Evolutionary conservation across 495 filamentous ascomycete species (phyloP), one percentile per base, ranked within the genome.

Genomic region (Talaromyces thailandensis): DNA sequence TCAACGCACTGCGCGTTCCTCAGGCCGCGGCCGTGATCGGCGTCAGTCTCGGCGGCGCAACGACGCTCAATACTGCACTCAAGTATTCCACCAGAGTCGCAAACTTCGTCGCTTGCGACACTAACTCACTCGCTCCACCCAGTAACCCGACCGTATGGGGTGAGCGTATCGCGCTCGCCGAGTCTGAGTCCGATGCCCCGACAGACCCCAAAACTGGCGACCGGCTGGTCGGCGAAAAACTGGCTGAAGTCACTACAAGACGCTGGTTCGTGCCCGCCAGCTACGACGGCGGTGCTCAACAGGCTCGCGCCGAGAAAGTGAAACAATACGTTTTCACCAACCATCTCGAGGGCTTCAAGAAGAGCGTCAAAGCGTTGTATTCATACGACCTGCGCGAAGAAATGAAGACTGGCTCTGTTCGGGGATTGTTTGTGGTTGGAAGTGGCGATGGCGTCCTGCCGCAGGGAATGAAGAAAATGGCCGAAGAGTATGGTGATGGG

Each of bases 1-100:
- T 89, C 1, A 71, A 81, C 31, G 82, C 81, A 4, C 75, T 90
- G 55, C 80, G 85, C 26, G 84, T 89, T 40, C 75, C 79, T 18
- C 78, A 81, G 64, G 82, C 85, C 6, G 79, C 83, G 56, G 76
- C 80, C 0, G 63, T 92, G 5, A 78, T 92, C 58, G 90, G 90
- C 35, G 90, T 94, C 21, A 86, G 81, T 32, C 85, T 92, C 71
- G 90, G 90, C 64, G 90, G 90, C 50, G 86, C 86, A 12, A 92
- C 89, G 4, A 79, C 84, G 0, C 78, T 94, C 51, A 86, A 88
- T 65, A 84, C 86, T 57, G 84, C 88, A 1, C 79, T 92, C 24
- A 81, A 80, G 25, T 81, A 90, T 66, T 88, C 88, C 0, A 63
- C 73, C 0, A 75, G 81, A 37, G 67, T 92, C 4, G 75, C 62